Conservation (phyloP, 305 asterid genomes). For the Andrographis paniculata region DNA sequence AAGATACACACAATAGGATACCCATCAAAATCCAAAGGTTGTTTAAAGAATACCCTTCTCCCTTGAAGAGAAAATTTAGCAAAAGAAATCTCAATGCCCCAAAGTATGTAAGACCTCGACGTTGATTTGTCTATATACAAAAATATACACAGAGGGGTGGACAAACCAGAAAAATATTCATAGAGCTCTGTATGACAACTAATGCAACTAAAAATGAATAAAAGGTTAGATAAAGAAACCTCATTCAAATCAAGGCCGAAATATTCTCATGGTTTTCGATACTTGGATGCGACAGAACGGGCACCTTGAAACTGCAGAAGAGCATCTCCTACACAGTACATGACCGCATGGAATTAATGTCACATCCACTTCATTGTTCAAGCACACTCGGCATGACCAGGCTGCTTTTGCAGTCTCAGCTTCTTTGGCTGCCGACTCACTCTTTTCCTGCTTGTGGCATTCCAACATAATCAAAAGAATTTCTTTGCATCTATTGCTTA, state of each 20-base stretch:
- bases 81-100: too few relatives aligned
- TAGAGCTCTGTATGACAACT: not conserved
- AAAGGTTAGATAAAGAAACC: not conserved
- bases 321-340: constrained; percentile 80
- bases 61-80: too few relatives aligned
- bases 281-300: constrained; percentile 93
- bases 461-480: constrained; percentile 6
- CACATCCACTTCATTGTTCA: constrained; percentile 72
- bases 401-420: constrained; percentile 93
- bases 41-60: too few relatives aligned
- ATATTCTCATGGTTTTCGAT: constrained; percentile 63
- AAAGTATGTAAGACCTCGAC: too few relatives aligned
- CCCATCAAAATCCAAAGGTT: too few relatives aligned
- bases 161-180: not conserved
- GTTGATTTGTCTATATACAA: too few relatives aligned
- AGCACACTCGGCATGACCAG: constrained; percentile 89
- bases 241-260: constrained; percentile 50
- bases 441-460: constrained; percentile 54
- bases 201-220: not conserved
- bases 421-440: constrained; percentile 76
- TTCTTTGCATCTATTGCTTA: not conserved
- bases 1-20: too few relatives aligned
- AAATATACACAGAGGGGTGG: not conserved
- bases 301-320: constrained; percentile 87
- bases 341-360: constrained; percentile 89